Evolutionary conservation across 2,329 filamentous ascomycete genomes (phyloP).

Genomic region (Mycosphaerelloides madeirae): DNA sequence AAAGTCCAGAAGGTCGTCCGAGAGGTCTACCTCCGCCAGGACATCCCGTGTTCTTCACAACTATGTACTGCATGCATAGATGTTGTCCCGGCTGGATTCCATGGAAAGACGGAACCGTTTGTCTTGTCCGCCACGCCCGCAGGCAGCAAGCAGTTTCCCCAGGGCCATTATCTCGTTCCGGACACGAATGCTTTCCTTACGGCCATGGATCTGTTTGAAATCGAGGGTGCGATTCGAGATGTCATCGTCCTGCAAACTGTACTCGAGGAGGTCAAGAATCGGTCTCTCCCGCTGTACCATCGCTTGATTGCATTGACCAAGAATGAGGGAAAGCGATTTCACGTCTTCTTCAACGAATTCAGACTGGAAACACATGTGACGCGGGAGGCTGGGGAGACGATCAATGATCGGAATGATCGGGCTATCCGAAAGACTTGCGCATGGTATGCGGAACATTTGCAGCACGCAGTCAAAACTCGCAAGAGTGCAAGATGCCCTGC

Average conservation of each 20-base stretch:
- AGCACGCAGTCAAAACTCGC: conserved; percentile 54
- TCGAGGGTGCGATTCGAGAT: conserved; percentile 86
- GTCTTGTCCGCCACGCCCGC: conserved; percentile 85
- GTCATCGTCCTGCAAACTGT: conserved; percentile 96
- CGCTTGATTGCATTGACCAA: conserved; percentile 84
- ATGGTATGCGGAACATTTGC: conserved; percentile 86
- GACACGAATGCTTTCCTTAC: conserved; percentile 95
- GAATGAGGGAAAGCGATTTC: conserved; percentile 94
- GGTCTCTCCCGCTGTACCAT: conserved; percentile 91
- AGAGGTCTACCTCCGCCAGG: conserved; percentile 90
- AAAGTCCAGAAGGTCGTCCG: conserved; percentile 99
- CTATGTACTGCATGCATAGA: conserved; percentile 73
- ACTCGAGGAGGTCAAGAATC: conserved; percentile 89
- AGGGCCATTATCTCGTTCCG: conserved; percentile 89
- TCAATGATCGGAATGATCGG: conserved; percentile 95
- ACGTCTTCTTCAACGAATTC: conserved; percentile 99
- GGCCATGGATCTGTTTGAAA: conserved; percentile 95
- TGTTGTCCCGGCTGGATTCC: conserved; percentile 69
- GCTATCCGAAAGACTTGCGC: conserved; percentile 79
- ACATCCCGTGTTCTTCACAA: conserved; percentile 94
- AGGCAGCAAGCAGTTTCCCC: conserved; percentile 73
- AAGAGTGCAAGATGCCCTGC: conserved; percentile 59
- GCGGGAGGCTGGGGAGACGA: conserved; percentile 70
- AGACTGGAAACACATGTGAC: conserved; percentile 82
- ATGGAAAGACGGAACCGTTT: conserved; percentile 72